Base-by-base conservation (phyloP, 345 rosid genomes). In the Pugionium dolabratum region DNA sequence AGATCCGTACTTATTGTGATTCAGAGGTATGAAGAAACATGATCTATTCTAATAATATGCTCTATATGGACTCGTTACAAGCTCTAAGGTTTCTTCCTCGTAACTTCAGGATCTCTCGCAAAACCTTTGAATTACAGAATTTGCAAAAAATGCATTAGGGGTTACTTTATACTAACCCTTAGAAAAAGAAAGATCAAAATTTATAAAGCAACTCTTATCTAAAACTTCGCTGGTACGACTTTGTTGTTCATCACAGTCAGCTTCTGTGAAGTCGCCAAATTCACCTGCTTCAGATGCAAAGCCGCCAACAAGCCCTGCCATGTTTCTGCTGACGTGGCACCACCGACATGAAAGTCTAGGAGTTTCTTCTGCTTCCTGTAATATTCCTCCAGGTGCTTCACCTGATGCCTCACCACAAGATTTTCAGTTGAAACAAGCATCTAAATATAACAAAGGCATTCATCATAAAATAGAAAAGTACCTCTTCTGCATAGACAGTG, bases 251-350 rank as follows among this genome's bases (percentile, higher is more conserved):
- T 43, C 61, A 84, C 74, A 32, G 89, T 84, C 62, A 84, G 75
- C 83, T 84, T 83, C 59, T 76, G 84, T 26, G 88, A 78, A 66
- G 88, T 57, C 34, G 62, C 55, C 69, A 79, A 79, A 68, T 87
- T 80, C 59, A 72, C 48, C 39, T 76, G 82, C 78, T 83, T 83
- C 62, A 90, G 90, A 74, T 76, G 95, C 41, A 94, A 74, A 4
- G 89, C 95, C 36, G 89, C 87, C 80, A 94, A 78, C 77, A 94
- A 81, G 27, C 96, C 86, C 33, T 79, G 84, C 99, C 99, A 94
- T 54, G 89, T 78, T 74, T 90, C 96, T 49, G 79, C 85, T 32
- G 77, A 61, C 3, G 95, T 79, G 29, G 85, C 92, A 70, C 69
- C 76, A 9, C 80, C 82, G 27, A 82, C 84, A 69, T 84, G 84